Evolutionary conservation across 352 stramenopile species (phyloP), one percentile per base, ranked within the genome.

Genomic region (Blastocystis sp.): DNA sequence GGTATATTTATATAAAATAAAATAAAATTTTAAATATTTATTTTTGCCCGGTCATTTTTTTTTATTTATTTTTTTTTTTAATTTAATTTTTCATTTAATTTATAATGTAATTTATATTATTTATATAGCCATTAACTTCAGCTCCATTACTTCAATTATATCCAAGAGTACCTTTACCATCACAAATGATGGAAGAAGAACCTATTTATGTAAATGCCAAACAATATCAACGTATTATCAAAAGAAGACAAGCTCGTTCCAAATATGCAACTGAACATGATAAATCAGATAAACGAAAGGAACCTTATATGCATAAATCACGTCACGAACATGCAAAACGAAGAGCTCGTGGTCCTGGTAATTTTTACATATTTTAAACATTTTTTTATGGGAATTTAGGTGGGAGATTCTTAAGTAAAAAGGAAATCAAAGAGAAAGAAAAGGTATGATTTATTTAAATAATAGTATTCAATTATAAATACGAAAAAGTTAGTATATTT

Each of bases 181-280:
- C 31, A 18, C 24, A 23, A 45, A 25, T 4, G 54, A 70, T 77
- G 59, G 79, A 86, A 28, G 79, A 86, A 62, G 77, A 84, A 43
- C 79, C 79, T 2, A 77, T 86, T 32, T 86, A 85, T 62, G 79
- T 86, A 32, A 86, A 86, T 58, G 79, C 78, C 43, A 86, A 86
- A 70, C 79, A 86, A 64, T 86, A 86, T 62, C 77, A 84, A 64
- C 76, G 79, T 16, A 86, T 86, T 58, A 79, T 86, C 73, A 78
- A 84, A 44, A 78, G 79, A 35, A 75, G 79, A 54, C 75, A 86
- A 52, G 77, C 83, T 65, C 73, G 78, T 27, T 76, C 78, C 35
- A 86, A 86, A 64, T 73, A 84, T 13, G 79, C 85, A 56, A 75
- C 77, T 24, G 83, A 85, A 76, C 35, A 81, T 77, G 49, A 64